Percentiles rank a stretch among this genome's conserved stretches.
Conservation (phyloP, 2,329 filamentous ascomycete genomes). For the Ophiognomonia clavigignenti-juglandacearum region DNA sequence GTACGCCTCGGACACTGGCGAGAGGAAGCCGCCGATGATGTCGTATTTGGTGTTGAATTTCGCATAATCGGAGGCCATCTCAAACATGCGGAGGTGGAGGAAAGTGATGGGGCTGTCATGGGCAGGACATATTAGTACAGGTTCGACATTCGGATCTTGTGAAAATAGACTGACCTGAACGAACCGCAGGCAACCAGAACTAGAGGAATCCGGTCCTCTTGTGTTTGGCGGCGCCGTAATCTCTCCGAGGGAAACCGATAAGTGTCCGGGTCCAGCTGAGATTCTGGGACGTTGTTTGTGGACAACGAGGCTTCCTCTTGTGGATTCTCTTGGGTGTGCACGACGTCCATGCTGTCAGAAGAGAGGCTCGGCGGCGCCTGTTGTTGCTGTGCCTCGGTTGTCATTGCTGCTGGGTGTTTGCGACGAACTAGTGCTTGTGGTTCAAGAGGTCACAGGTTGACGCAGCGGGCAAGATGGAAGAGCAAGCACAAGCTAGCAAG, state of each 20-base stretch:
- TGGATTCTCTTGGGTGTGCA: not conserved
- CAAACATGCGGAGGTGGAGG: constrained; percentile 32
- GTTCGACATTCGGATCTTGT: no score
- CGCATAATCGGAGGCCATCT: constrained; percentile 33
- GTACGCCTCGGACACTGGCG: constrained; percentile 63
- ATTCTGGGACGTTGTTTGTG: constrained; percentile 10
- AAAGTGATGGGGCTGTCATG: constrained; percentile 22
- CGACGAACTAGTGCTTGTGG: no score
- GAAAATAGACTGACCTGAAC: constrained; percentile 24
- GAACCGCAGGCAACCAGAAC: constrained; percentile 32
- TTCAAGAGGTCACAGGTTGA: no score
- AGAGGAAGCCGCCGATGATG: constrained; percentile 79
- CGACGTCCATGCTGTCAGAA: constrained; percentile 2
- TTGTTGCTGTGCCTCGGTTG: not conserved
- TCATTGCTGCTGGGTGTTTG: not conserved
- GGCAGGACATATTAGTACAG: no score
- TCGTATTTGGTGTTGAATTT: constrained; percentile 55
- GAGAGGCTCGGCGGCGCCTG: not conserved
- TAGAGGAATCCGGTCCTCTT: constrained; percentile 26
- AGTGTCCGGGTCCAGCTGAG: constrained; percentile 14
- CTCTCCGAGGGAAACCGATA: constrained; percentile 25
- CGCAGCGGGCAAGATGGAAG: no score
- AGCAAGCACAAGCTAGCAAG: no score
- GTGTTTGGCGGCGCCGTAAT: constrained; percentile 21
- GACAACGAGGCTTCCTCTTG: constrained; percentile 3